Conservation (phyloP, 495 filamentous ascomycete species). For the Mycothermus thermophilus region DNA sequence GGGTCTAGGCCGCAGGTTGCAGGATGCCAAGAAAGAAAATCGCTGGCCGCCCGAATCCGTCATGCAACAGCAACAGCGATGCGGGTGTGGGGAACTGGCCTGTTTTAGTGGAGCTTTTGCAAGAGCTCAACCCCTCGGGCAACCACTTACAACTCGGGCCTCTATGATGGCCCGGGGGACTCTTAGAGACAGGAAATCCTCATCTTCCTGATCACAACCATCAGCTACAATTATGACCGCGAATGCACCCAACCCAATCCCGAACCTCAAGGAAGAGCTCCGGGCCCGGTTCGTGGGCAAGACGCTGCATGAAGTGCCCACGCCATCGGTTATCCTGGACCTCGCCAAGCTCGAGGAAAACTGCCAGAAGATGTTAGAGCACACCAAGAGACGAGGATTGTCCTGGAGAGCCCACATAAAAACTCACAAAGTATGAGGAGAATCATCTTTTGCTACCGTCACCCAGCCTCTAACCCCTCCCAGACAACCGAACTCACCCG, state of each 20-base stretch:
- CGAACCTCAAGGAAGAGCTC: slow-evolving; percentile 28
- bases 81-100: no score
- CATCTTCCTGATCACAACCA: background rate
- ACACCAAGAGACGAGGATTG: slow-evolving; percentile 42
- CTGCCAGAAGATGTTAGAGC: slow-evolving; percentile 59
- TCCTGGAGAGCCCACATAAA: slow-evolving; percentile 75
- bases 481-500: slow-evolving; percentile 54
- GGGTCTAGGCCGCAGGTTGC: slow-evolving; percentile 28
- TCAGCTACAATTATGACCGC: slow-evolving; percentile 9
- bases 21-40: slow-evolving; percentile 18
- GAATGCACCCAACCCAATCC: slow-evolving; percentile 6
- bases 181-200: no score
- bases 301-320: slow-evolving; percentile 43
- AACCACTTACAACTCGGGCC: no score
- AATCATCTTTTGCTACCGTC: background rate
- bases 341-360: slow-evolving; percentile 51
- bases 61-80: no score
- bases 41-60: no score
- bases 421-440: slow-evolving; percentile 70
- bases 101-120: no score
- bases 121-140: no score
- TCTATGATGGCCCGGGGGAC: no score
- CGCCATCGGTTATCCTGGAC: slow-evolving; percentile 60
- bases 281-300: slow-evolving; percentile 45
- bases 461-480: background rate